Evolutionary conservation across 257 asterid species (phyloP), one percentile per base, ranked within the genome.

Genomic region (Petunia secreta): DNA sequence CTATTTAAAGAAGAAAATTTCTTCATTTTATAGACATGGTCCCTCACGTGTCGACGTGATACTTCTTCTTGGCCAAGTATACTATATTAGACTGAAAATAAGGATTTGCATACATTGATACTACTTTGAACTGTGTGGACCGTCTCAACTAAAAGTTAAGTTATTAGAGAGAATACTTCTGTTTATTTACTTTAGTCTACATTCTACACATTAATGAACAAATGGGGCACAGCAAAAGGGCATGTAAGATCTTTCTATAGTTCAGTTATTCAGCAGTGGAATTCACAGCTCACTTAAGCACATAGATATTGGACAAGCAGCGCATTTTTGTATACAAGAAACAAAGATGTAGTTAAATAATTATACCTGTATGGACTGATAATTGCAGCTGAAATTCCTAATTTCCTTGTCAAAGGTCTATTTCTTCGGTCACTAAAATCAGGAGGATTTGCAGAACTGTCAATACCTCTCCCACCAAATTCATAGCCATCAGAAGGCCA

Each of bases 321-420:
- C 34, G 25, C 25, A 25, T 25, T 25, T 25, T 25, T 25, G 25
- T 25, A 77, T 25, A 37, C 58, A 7, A 5, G 6, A n/a, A 50
- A 63, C 46, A 36, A 63, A 5, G 3, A 60, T 40, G 60, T 11
- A 78, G 13, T 37, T 13, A 0, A 60, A 59, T 62, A 50, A 38
- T 36, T 52, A 65, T 82, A 94, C 98, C 97, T 92, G 91, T 95
- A 93, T 14, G 98, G 98, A 64, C 98, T 95, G 80, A 92, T 85
- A 13, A 95, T 87, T 55, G 97, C 97, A 43, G 98, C 93, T 48
- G 97, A 93, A 78, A 95, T 88, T 38, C 91, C 94, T 58, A 92
- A 78, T 85, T 95, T 95, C 60, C 99, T 82, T 43, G 98, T 93
- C 83, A 95, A 83, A 16, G 97, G 98, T 69, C 87, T 92, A 89